A percentile compares a stretch with the other conserved stretches of the same genome.
phyloP scores from a whole-genome alignment of 768 basidiomycete species.

The Udeniomyces megalosporus region DNA sequence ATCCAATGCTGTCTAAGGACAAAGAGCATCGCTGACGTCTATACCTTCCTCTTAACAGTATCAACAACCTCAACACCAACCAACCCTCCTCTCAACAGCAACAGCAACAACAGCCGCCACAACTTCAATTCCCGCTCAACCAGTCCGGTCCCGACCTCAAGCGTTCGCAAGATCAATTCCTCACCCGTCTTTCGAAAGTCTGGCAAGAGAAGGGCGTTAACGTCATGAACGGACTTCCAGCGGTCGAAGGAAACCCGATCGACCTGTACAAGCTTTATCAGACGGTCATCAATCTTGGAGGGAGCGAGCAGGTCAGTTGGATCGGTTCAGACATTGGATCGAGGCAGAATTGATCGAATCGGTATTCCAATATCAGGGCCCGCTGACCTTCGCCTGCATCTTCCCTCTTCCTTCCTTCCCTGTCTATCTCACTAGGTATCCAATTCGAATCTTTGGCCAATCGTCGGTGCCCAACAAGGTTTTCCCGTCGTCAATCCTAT shows the following conservation, averaged over 20 bases:
- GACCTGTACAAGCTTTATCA: constrained; percentile 12
- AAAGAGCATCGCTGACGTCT: too few species aligned
- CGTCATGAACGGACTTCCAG: neutral
- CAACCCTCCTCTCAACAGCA: neutral
- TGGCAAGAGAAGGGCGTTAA: constrained; percentile 2
- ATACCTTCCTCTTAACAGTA: neutral
- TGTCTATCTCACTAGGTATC: neutral
- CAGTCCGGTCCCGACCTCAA: neutral
- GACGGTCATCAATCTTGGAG: constrained; percentile 2
- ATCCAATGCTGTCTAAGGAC: too few species aligned
- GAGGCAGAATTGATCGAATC: too few species aligned
- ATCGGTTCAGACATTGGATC: neutral
- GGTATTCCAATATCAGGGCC: too few species aligned
- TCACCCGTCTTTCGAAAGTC: constrained; percentile 1
- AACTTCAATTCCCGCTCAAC: neutral
- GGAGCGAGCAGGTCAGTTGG: constrained; percentile 8
- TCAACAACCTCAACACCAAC: neutral
- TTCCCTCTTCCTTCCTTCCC: neutral
- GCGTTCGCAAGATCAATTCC: constrained; percentile 1
- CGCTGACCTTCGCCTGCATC: neutral
- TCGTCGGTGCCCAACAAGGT: constrained; percentile 9
- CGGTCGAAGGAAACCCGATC: constrained; percentile 5
- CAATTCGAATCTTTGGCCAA: constrained; percentile 10
- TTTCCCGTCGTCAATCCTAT: neutral
- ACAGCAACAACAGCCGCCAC: neutral